Conservation (phyloP, 768 basidiomycete species). For the Russula lepida region DNA sequence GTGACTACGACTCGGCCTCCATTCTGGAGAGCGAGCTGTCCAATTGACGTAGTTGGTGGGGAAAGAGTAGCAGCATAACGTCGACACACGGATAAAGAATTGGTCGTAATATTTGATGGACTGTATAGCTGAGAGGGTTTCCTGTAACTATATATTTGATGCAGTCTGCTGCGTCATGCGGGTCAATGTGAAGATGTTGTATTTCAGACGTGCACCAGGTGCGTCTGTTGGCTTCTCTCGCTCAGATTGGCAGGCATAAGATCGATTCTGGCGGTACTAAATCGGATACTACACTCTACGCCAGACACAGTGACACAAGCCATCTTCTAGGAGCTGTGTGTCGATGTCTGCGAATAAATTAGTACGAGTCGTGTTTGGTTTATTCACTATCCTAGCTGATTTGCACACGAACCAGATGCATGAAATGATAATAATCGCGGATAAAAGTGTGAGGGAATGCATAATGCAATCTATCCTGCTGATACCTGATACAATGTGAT, state of each 20-base stretch:
- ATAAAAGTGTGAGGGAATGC: not conserved
- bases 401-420: not conserved
- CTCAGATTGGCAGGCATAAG: not conserved
- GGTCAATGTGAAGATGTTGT: not conserved
- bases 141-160: not conserved
- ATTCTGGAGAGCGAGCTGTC: conserved; percentile 12
- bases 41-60: conserved; percentile 8
- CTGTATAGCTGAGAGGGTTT: not conserved
- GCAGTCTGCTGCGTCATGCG: not conserved
- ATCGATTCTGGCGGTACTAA: not conserved
- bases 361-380: not conserved
- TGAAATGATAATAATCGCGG: not conserved
- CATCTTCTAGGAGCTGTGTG: not conserved
- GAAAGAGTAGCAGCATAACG: not conserved
- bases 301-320: not conserved
- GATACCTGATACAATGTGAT: not conserved
- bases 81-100: not conserved
- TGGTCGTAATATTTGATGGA: not conserved
- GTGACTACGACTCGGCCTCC: conserved; percentile 13
- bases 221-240: not conserved
- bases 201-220: not conserved
- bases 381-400: not conserved
- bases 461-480: not conserved
- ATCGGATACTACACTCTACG: not conserved
- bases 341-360: not conserved